These are phyloP conservation scores for Madurella fahalii DNA, from an alignment of 2,329 filamentous ascomycete species.

Conservation along the genomic window DNA sequence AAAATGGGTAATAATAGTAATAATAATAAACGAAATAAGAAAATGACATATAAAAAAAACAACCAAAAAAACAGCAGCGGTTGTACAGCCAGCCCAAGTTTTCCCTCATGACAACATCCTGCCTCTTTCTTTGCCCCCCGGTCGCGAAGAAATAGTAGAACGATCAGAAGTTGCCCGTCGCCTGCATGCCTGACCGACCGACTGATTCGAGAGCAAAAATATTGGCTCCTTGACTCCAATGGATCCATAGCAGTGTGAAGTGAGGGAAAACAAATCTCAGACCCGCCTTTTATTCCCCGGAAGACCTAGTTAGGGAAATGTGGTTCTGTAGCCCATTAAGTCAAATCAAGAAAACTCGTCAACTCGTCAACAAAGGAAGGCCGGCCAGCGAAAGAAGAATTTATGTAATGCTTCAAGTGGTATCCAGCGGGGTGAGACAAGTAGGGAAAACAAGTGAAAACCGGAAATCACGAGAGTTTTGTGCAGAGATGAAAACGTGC, in stretches of 20 bases:
- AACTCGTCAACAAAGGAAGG: conserved; percentile 18
- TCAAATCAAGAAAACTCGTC: conserved; percentile 2
- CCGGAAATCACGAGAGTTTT: conserved; percentile 23
- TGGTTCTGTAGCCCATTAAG: not conserved
- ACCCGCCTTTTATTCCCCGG: not conserved
- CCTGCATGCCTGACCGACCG: not conserved
- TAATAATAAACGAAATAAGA: too few relatives aligned
- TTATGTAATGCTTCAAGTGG: conserved; percentile 26
- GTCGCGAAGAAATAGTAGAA: not conserved
- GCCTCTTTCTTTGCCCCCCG: not conserved
- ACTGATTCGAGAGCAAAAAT: not conserved
- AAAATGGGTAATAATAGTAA: too few relatives aligned
- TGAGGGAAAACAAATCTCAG: not conserved
- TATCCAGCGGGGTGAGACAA: conserved; percentile 26
- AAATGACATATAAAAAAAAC: too few relatives aligned
- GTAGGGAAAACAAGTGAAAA: conserved; percentile 11
- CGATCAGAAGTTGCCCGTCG: not conserved
- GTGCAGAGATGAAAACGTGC: conserved; percentile 15
- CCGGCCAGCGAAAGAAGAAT: conserved; percentile 16
- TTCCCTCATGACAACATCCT: not conserved
- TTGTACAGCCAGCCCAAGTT: not conserved
- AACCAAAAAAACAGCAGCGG: not conserved
- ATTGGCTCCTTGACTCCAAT: not conserved
- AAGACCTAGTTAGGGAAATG: not conserved
- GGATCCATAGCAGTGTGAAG: not conserved